Evolutionary conservation across 140 eudicot genomes (phyloP), one percentile per base, ranked within the genome.

Genomic region (Flaveria floridana): DNA sequence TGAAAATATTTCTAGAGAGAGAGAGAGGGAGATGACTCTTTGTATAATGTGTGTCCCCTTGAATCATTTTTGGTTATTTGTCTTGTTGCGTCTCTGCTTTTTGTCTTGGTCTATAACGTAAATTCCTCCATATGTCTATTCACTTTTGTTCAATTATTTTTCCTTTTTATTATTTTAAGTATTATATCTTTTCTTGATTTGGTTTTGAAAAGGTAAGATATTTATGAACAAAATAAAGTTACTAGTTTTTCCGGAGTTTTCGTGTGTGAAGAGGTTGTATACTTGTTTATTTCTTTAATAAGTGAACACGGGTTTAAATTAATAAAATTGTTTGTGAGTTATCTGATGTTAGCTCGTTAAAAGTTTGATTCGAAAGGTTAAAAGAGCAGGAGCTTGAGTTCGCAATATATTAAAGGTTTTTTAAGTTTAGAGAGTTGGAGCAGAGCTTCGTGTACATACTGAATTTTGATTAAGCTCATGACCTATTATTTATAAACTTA

Each of bases 61-160:
- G 74, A 84, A 84, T 84, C 83, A 82, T 84, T 78, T 76, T 81
- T 66, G 70, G 50, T 56, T 84, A 65, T 76, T 73, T 80, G 80
- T 80, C 82, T 78, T 77, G 73, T 84, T 81, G 83, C 81, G 56
- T 68, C 70, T 37, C 14, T 76, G 65, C 79, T 76, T 72, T 84
- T 46, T 74, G 78, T 62, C 82, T 73, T 77, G 75, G 59, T 76
- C 23, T 51, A 23, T 39, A 52, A 70, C 59, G 15, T 72, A 20
- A 57, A 52, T 37, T 77, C 81, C 62, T 21, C 79, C 74, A 8
- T 56, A 71, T 65, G 77, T 83, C 77, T 50, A 34, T 34, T 81
- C 58, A 15, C 55, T 34, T 78, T 44, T 39, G 61, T 71, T 39
- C 59, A 39, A 21, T 57, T 55, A 4, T 12, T 15, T 28, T 15